Base-by-base conservation (phyloP, 768 basidiomycete genomes). In the Boletus huronensis region DNA sequence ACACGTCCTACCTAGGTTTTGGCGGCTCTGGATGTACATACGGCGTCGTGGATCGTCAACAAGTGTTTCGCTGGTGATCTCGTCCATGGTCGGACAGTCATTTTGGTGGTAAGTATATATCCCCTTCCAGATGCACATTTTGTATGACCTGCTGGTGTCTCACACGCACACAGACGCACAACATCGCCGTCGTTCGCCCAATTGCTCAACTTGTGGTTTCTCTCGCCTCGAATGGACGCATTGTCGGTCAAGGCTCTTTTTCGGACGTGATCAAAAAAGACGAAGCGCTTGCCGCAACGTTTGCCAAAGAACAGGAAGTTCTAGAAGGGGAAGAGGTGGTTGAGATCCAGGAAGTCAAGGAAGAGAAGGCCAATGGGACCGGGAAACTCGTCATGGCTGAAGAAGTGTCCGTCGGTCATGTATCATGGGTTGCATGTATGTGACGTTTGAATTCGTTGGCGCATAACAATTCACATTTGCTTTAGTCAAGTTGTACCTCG, bases 81-180 rank as follows among this genome's bases (percentile, higher is more conserved):
- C 34, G 34, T 36, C 6, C 51, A 36, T 36, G 45, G 51, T 36
- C 34, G 51, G 11, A 52, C 34, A 21, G 34, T 52, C 26, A 52
- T 52, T 48, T n/a, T 52, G n/a, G 51, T 52, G 51, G 51, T 29
- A 16, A 49, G 34, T 35, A 17, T 23, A n/a, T n/a, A n/a, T n/a
- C n/a, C 9, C 5, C 34, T 29, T 11, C 14, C 10, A n/a, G n/a
- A 32, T 34, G 32, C 9, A n/a, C 2, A 9, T 17, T 17, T 25
- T n/a, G 21, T 34, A 32, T 14, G 5, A 3, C 16, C n/a, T n/a
- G n/a, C n/a, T 14, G 17, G 17, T 16, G 2, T 34, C 13, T 34
- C 9, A 16, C n/a, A 4, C 14, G 8, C 19, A 21, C 36, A 35
- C 28, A 52, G 51, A 52, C 45, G 11, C 51, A 49, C 34, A 36